A percentile compares a stretch with the other conserved stretches of the same genome.
Evolutionary conservation across 805 yeast species (phyloP).

Genomic region (Kuraishia cidri): DNA sequence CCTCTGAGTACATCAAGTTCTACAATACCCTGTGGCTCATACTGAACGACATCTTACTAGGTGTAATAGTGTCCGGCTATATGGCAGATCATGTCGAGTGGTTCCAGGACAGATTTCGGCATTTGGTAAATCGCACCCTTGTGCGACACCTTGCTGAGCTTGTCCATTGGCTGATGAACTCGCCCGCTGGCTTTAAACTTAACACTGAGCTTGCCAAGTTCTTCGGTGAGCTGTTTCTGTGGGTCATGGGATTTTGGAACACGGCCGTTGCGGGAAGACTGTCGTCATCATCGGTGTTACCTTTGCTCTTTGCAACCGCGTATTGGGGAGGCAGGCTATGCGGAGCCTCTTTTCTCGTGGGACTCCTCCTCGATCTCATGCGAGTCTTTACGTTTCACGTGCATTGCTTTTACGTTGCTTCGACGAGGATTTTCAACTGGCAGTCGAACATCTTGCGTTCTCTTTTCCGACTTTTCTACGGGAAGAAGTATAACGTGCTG

Average conservation of each 20-base stretch:
- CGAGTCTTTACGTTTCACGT: slow-evolving; percentile 63
- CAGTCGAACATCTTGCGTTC: slow-evolving; percentile 63
- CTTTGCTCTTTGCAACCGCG: background rate
- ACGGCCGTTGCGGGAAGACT: background rate
- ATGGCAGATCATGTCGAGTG: slow-evolving; percentile 12
- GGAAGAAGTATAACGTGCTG: slow-evolving; percentile 78
- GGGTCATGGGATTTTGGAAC: slow-evolving; percentile 74
- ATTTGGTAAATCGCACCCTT: slow-evolving; percentile 28
- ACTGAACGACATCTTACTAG: slow-evolving; percentile 72
- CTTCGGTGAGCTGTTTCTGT: slow-evolving; percentile 75
- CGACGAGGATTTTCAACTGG: slow-evolving; percentile 72
- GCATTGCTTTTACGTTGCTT: slow-evolving; percentile 66
- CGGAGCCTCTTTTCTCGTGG: slow-evolving; percentile 67
- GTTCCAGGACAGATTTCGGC: slow-evolving; percentile 17
- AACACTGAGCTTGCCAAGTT: slow-evolving; percentile 81
- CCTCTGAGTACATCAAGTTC: slow-evolving; percentile 61
- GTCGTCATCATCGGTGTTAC: background rate
- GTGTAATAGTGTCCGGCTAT: slow-evolving; percentile 34
- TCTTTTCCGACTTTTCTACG: slow-evolving; percentile 77
- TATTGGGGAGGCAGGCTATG: slow-evolving; percentile 1
- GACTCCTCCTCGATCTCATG: slow-evolving; percentile 56
- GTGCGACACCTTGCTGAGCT: slow-evolving; percentile 35
- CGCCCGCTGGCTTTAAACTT: slow-evolving; percentile 91
- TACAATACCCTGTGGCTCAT: slow-evolving; percentile 88
- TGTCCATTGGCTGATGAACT: slow-evolving; percentile 70